phyloP scores from a whole-genome alignment of 148 eudicot species.

The Vaccinium vitisidaea region DNA sequence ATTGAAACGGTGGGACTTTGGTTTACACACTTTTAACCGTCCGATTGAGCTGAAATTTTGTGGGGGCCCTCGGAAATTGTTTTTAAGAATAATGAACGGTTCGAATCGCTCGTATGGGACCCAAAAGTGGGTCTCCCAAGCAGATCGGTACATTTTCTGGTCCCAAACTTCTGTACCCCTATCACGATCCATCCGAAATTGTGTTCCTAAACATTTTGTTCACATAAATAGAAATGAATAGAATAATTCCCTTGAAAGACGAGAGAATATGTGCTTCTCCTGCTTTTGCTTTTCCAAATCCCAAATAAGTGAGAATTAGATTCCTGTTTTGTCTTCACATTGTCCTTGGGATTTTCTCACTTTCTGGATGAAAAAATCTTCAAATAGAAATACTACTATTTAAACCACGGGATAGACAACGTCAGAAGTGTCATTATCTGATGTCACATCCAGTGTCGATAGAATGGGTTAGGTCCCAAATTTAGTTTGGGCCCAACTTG shows the following conservation, averaged over 20 bases:
- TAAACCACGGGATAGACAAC: not conserved
- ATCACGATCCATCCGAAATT: too few species aligned
- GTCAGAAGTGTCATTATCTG: conserved; percentile 2
- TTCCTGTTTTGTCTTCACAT: not conserved
- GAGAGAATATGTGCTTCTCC: conserved; percentile 1
- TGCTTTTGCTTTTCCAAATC: conserved; percentile 9
- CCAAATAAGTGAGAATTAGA: conserved; percentile 1
- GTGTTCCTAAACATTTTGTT: not conserved
- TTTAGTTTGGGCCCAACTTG: not conserved
- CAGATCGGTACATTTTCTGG: too few species aligned
- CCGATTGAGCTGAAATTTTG: too few species aligned
- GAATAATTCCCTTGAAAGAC: not conserved
- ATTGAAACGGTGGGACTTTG: too few species aligned
- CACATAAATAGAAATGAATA: not conserved
- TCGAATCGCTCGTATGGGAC: too few species aligned
- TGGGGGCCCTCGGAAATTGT: too few species aligned
- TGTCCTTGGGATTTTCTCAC: not conserved
- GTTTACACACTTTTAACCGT: too few species aligned
- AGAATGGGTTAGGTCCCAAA: not conserved
- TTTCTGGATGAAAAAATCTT: not conserved
- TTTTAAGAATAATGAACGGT: too few species aligned
- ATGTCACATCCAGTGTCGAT: not conserved
- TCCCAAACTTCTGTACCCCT: too few species aligned
- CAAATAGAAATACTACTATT: not conserved
- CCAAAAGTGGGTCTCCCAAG: too few species aligned